Evolutionary conservation across 208 protist genomes (phyloP).

Genomic region (Trypanosoma scelopori): DNA sequence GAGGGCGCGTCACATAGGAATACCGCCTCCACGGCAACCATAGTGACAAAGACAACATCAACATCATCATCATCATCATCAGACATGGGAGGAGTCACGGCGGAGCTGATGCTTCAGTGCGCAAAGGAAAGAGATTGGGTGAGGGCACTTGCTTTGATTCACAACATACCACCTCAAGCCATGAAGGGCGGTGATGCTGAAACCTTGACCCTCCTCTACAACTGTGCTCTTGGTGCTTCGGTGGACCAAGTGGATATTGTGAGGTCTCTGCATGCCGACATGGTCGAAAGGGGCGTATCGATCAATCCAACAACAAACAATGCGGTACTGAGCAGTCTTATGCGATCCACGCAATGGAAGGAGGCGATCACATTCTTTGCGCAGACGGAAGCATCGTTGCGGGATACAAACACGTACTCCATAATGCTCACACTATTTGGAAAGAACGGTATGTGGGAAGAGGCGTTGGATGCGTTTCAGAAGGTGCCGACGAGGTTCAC

Average conservation of each 20-base stretch:
- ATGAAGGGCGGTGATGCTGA: conserved; percentile 32
- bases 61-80: no score
- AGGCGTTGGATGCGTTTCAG: conserved; percentile 53
- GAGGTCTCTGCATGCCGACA: conserved; percentile 40
- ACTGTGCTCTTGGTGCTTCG: conserved; percentile 79
- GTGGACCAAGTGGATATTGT: conserved; percentile 63
- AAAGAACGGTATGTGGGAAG: conserved; percentile 62
- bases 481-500: conserved; percentile 36
- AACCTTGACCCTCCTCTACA: conserved; percentile 84
- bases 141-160: conserved; percentile 53
- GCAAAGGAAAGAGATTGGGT: conserved; percentile 81
- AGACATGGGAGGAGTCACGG: conserved; percentile 33
- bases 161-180: conserved; percentile 23
- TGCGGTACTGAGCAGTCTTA: conserved; percentile 72
- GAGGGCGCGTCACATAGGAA: neutral
- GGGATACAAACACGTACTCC: conserved; percentile 79
- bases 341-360: conserved; percentile 48
- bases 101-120: conserved; percentile 78
- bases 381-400: conserved; percentile 23
- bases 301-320: conserved; percentile 81
- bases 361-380: conserved; percentile 70
- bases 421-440: conserved; percentile 75
- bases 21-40: neutral
- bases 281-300: conserved; percentile 45
- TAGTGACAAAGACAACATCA: no score